phyloP scores from a whole-genome alignment of 176 grass and related monocot species.

The Zea luxurians region DNA sequence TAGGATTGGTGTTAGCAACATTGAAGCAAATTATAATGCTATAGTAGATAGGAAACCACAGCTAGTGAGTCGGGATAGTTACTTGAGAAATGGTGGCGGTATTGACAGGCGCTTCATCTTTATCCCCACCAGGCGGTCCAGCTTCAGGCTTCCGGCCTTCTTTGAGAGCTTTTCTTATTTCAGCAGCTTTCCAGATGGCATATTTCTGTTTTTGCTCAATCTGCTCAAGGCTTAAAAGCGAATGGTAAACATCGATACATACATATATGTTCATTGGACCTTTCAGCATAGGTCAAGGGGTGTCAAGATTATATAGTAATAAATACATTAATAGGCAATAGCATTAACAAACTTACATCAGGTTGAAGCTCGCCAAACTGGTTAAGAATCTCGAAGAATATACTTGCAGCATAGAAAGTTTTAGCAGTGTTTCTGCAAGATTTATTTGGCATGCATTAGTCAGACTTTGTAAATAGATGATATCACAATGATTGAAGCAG shows the following conservation, averaged over 20 bases:
- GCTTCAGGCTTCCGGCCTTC: constrained; percentile 87
- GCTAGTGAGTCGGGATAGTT: constrained; percentile 34
- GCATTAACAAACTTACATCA: constrained; percentile 57
- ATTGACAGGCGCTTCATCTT: constrained; percentile 50
- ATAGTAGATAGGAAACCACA: not conserved
- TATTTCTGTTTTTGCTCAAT: constrained; percentile 98
- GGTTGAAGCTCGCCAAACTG: constrained; percentile 88
- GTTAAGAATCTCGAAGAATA: constrained; percentile 91
- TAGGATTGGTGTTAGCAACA: constrained; percentile 10
- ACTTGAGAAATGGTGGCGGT: constrained; percentile 46
- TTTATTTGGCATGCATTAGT: constrained; percentile 26
- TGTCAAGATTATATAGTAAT: constrained; percentile 1
- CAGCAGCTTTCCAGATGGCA: constrained; percentile 95
- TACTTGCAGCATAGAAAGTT: constrained; percentile 98
- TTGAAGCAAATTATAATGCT: constrained; percentile 6
- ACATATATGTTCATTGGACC: not conserved
- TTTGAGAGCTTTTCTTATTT: constrained; percentile 97
- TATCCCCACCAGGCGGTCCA: constrained; percentile 89
- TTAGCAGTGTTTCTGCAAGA: constrained; percentile 90
- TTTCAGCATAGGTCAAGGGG: not conserved
- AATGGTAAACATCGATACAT: not conserved
- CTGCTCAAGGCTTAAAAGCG: constrained; percentile 40
- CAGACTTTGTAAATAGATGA: constrained; percentile 16
- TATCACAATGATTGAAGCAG: not conserved
- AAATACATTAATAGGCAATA: not conserved